Conservation (phyloP, 306 rosid genomes). For the Cicer yamashitae region DNA sequence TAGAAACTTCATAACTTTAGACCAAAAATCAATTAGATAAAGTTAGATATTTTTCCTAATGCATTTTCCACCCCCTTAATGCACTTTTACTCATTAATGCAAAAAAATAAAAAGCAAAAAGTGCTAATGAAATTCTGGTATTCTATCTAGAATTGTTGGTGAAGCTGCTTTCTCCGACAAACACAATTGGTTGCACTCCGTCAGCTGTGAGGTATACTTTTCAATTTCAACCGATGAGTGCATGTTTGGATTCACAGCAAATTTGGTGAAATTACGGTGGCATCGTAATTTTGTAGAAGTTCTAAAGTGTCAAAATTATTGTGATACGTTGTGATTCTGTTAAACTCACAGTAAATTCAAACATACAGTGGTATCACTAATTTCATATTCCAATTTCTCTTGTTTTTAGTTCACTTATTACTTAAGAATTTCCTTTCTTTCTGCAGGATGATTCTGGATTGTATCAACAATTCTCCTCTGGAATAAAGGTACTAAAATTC, state of each 20-base stretch:
- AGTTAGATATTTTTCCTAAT: conserved; percentile 6
- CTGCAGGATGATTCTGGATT: conserved; percentile 60
- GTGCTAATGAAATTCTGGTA: conserved; percentile 41
- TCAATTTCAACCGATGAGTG: conserved; percentile 8
- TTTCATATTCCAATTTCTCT: not conserved
- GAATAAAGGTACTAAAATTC: conserved; percentile 70
- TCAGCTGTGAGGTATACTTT: conserved; percentile 8
- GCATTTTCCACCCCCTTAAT: not conserved
- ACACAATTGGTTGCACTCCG: conserved; percentile 69
- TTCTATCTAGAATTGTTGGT: conserved; percentile 66
- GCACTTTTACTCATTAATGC: not conserved
- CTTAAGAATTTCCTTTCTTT: conserved; percentile 26
- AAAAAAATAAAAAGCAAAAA: not conserved
- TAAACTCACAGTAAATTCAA: too few relatives aligned
- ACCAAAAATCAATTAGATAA: not conserved
- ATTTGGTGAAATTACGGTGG: too few relatives aligned
- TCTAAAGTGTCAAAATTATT: too few relatives aligned
- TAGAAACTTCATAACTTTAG: not conserved
- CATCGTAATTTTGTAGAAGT: too few relatives aligned
- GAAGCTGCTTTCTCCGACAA: conserved; percentile 77
- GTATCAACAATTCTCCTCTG: conserved; percentile 63
- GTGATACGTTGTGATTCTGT: too few relatives aligned
- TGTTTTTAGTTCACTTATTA: conserved; percentile 32
- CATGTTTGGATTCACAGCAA: too few relatives aligned
- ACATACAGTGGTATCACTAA: not conserved